phyloP scores from a whole-genome alignment of 2,329 filamentous ascomycete species.

The Beauveria medogensis region DNA sequence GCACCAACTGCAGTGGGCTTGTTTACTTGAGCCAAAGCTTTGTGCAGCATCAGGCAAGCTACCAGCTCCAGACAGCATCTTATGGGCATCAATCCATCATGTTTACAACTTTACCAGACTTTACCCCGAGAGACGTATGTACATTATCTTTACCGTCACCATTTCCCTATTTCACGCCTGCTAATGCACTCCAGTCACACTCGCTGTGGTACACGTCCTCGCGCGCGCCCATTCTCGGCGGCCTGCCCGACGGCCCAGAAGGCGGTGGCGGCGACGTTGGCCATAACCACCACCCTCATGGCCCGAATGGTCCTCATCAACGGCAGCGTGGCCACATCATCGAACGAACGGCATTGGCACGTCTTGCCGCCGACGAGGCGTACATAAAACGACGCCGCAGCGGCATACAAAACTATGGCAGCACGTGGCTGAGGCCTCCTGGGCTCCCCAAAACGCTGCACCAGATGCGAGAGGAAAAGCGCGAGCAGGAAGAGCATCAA shows the following conservation, averaged over 20 bases:
- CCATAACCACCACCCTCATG: slow-evolving; percentile 16
- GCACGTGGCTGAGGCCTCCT: slow-evolving; percentile 81
- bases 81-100: background rate
- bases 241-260: slow-evolving; percentile 25
- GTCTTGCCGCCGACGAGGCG: slow-evolving; percentile 69
- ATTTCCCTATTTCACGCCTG: background rate
- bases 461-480: slow-evolving; percentile 80
- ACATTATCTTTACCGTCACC: background rate
- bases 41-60: background rate
- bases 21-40: background rate
- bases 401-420: slow-evolving; percentile 81
- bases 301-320: slow-evolving; percentile 10
- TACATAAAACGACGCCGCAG: slow-evolving; percentile 67
- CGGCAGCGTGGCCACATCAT: slow-evolving; percentile 33
- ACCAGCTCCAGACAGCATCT: background rate
- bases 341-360: slow-evolving; percentile 55
- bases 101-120: slow-evolving; percentile 3
- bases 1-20: background rate
- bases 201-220: slow-evolving; percentile 66
- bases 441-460: slow-evolving; percentile 84
- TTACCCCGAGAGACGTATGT: slow-evolving; percentile 60
- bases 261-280: slow-evolving; percentile 21
- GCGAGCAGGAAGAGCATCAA: slow-evolving; percentile 80
- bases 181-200: slow-evolving; percentile 47
- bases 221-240: slow-evolving; percentile 36